Percentiles rank a stretch among this genome's conserved stretches.
phyloP scores from a whole-genome alignment of 768 basidiomycete genomes.

The Porphyrellus cyaneotinctus region DNA sequence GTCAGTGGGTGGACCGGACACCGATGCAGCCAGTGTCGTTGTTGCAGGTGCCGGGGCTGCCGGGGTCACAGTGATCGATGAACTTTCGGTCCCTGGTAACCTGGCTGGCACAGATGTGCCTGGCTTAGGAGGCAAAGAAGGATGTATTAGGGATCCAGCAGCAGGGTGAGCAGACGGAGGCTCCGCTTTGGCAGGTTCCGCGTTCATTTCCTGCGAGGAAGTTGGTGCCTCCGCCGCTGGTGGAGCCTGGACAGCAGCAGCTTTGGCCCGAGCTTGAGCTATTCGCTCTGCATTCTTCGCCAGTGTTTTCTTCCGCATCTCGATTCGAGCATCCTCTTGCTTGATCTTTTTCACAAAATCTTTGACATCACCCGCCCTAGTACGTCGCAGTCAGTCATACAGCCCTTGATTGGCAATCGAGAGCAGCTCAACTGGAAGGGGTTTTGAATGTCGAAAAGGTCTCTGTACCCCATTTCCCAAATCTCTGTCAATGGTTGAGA shows the following conservation, averaged over 20 bases:
- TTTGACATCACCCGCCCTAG: conserved; percentile 68
- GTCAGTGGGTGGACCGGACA: conserved; percentile 36
- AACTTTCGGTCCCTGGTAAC: conserved; percentile 32
- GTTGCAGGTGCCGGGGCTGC: conserved; percentile 6
- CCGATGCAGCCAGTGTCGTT: conserved; percentile 7
- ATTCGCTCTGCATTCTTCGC: conserved; percentile 35
- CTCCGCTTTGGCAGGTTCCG: conserved; percentile 23
- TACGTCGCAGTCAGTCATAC: conserved; percentile 3
- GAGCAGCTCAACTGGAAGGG: conserved; percentile 58
- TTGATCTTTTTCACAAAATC: conserved; percentile 71
- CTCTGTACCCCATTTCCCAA: conserved; percentile 78
- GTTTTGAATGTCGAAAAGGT: conserved; percentile 56
- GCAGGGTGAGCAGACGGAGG: conserved; percentile 5
- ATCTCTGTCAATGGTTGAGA: conserved; percentile 72
- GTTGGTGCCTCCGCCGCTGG: conserved; percentile 20
- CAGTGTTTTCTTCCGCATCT: conserved; percentile 42
- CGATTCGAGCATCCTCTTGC: conserved; percentile 60
- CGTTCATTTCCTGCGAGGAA: conserved; percentile 17
- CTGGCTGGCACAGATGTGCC: conserved; percentile 36
- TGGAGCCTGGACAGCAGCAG: conserved; percentile 26
- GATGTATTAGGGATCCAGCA: conserved; percentile 51
- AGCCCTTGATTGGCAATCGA: not conserved
- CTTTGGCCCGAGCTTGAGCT: conserved; percentile 42
- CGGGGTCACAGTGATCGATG: conserved; percentile 18
- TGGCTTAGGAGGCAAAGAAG: conserved; percentile 71